Percentiles rank a stretch among this genome's conserved stretches.
Conservation (phyloP, 1,284 basidiomycete species). For the Xerocomus subilludens region DNA sequence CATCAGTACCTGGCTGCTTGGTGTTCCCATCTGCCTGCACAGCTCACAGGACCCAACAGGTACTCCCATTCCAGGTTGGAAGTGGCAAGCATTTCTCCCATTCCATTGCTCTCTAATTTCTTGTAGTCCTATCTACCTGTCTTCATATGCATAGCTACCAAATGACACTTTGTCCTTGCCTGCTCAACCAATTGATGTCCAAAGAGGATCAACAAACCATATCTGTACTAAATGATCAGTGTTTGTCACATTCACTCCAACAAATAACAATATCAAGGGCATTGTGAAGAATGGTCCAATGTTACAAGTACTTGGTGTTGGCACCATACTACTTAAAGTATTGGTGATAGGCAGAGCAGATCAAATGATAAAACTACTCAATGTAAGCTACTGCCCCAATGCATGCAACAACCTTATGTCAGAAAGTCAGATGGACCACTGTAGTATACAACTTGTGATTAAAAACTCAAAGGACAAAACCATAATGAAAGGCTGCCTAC, state of each 20-base stretch:
- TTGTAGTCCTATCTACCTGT: too few species aligned
- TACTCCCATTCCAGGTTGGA: too few species aligned
- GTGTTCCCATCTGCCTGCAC: too few species aligned
- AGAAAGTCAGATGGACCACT: slow-evolving; percentile 26
- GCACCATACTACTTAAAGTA: slow-evolving; percentile 17
- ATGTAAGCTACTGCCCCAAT: slow-evolving; percentile 35
- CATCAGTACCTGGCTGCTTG: too few species aligned
- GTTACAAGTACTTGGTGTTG: slow-evolving; percentile 12
- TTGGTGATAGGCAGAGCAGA: slow-evolving; percentile 5
- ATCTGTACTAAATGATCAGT: slow-evolving; percentile 23
- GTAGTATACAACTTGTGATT: neutral
- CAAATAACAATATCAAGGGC: slow-evolving; percentile 21
- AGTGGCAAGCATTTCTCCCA: too few species aligned
- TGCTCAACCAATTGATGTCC: too few species aligned
- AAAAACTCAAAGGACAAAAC: neutral
- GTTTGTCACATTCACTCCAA: slow-evolving; percentile 28
- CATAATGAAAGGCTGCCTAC: neutral
- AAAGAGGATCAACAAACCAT: slow-evolving; percentile 27
- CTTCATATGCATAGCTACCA: too few species aligned
- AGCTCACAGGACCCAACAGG: too few species aligned
- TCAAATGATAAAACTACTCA: slow-evolving; percentile 19
- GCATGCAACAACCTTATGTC: slow-evolving; percentile 30
- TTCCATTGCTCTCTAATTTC: too few species aligned
- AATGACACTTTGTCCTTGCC: too few species aligned
- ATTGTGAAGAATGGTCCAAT: slow-evolving; percentile 28